phyloP scores from a whole-genome alignment of 805 yeast genomes.

The Zygotorulaspora danielsina region DNA sequence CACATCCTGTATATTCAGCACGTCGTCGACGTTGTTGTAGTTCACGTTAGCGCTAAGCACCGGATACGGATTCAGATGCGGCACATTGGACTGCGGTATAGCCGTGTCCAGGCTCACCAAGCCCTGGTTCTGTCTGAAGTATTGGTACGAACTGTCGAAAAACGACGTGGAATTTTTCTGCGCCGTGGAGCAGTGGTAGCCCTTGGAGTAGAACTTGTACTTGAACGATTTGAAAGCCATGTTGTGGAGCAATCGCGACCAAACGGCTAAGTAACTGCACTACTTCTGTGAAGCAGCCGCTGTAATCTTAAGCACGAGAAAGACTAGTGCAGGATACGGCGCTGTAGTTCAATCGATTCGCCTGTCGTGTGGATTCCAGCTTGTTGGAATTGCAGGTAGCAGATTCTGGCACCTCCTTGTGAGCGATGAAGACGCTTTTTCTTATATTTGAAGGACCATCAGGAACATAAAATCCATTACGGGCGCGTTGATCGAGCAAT shows the following conservation, averaged over 20 bases:
- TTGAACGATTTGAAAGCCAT: slow-evolving; percentile 43
- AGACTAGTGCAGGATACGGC: too few species aligned
- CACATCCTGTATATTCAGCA: slow-evolving; percentile 13
- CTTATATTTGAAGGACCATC: too few species aligned
- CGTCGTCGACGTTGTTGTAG: slow-evolving; percentile 30
- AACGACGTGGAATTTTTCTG: slow-evolving; percentile 35
- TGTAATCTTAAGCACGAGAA: background rate
- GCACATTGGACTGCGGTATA: slow-evolving; percentile 18
- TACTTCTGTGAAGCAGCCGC: background rate
- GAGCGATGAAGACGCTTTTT: too few species aligned
- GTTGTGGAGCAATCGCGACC: too few species aligned
- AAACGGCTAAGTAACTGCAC: background rate
- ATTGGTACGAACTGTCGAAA: slow-evolving; percentile 41
- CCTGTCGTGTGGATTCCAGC: too few species aligned
- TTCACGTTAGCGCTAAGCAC: slow-evolving; percentile 36
- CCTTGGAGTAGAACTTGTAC: slow-evolving; percentile 37
- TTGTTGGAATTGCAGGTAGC: too few species aligned
- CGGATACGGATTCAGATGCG: slow-evolving; percentile 35
- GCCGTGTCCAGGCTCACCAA: slow-evolving; percentile 27
- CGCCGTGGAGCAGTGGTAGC: slow-evolving; percentile 37
- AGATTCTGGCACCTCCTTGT: too few species aligned
- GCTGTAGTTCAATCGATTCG: too few species aligned
- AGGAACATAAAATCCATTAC: too few species aligned
- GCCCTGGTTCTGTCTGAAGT: slow-evolving; percentile 38
- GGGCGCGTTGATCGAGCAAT: too few species aligned